Evolutionary conservation across 768 basidiomycete species (phyloP), one percentile per base, ranked within the genome.

Genomic region (Epithele typhae): DNA sequence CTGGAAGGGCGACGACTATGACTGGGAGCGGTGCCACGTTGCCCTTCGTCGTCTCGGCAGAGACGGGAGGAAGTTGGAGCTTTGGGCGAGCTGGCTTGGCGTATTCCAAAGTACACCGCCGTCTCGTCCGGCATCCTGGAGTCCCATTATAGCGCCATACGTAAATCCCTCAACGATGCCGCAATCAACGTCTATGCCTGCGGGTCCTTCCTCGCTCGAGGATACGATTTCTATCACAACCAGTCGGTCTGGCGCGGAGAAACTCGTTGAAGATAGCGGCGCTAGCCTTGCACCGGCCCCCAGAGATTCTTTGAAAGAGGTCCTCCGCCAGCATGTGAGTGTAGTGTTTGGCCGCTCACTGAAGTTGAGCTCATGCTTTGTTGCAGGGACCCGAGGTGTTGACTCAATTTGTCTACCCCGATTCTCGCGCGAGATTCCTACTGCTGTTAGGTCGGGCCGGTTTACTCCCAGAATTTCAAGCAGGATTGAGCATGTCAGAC

Each of bases 1-100:
- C 0, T 91, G 87, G 86, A 57, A 64, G 27, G 79, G 78, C 8
- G 67, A 74, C 41, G 69, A 76, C 25, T 70, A 64, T 4, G 80
- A 88, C 50, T 90, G 87, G 86, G 63, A 69, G 3, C 67, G 77
- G 39, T 79, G 79, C 55, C 77, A 67, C 43, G 48, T 57, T 12
- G 61, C 81, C 27, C 73, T 89, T 72, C 73, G 67, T 54, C 61
- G 58, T 0, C 68, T 81, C 25, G 76, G 73, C 23, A 69, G 76
- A 38, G 89, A 92, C 54, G 87, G 90, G 6, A 74, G 76, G 47
- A 87, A 80, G 60, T 69, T 92, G 14, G 89, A 91, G 45, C 60
- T 87, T 10, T 92, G 90, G 89, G 71, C 68, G 46, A 58, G 68
- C 30, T 92, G 90, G 89, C 72, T 92, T 12, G 74, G 68, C 1